Evolutionary conservation across 495 filamentous ascomycete species (phyloP), one percentile per base, ranked within the genome.

Genomic region (Tuber microsphaerosporum): DNA sequence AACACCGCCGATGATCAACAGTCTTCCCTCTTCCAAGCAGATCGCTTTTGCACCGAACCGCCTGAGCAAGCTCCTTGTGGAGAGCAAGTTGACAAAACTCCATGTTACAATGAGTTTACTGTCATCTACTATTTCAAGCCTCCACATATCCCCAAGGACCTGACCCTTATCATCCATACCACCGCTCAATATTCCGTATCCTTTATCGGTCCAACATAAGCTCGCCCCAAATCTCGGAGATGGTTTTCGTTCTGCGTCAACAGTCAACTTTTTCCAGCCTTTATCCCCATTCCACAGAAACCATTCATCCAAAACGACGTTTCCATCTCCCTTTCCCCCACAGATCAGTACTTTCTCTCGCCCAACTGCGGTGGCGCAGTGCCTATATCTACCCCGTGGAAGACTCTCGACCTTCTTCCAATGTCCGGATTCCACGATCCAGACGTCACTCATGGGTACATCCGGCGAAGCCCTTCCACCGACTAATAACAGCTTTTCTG

Each of bases 391-490:
- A 22, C 90, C 87, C 9, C 85, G 75, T 19, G 91, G 90, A 22
- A 97, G 86, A 74, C 88, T 86, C 43, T 91, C 85, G 14, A 88
- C 87, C 71, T 85, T 86, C 75, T 85, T 85, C 93, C 92, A 97
- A 17, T 76, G 73, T 41, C 85, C 86, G 70, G 86, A 86, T 73
- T 87, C 83, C 51, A 89, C 86, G 1, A 92, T 73, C 92, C 93
- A 97, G 80, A 92, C 93, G 83, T 94, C 91, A 26, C 84, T 82
- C 12, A 92, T 79, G 7, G 88, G 89, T 34, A 85, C 86, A 22
- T 90, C 86, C 3, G 94, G 94, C 10, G 92, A 94, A 19, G 88
- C 87, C 70, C 94, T 86, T 20, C 94, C 94, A 26, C 94, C 93
- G n/a, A 90, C 88, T 26, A 97, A 84, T 14, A 97, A 82, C 74